These are phyloP conservation scores for Boletus vermiculosoides DNA, from an alignment of 768 basidiomycete genomes.

Conservation along the genomic window DNA sequence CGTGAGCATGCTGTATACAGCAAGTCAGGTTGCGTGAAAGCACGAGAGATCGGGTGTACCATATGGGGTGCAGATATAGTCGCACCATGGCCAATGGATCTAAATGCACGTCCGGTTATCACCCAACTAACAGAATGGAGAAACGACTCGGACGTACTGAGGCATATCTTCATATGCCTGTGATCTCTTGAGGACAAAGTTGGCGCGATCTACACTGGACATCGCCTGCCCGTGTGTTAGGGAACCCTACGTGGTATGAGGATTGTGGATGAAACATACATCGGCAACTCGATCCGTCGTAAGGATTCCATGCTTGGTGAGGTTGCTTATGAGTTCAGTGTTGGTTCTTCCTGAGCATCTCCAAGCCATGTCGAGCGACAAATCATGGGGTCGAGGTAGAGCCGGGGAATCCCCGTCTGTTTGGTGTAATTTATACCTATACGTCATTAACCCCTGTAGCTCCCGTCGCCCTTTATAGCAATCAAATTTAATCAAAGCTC, in stretches of 20 bases:
- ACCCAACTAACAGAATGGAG: neutral
- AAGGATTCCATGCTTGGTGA: slow-evolving; percentile 55
- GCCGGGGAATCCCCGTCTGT: neutral
- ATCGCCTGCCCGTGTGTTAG: slow-evolving; percentile 51
- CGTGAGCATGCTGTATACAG: slow-evolving; percentile 76
- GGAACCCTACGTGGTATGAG: neutral
- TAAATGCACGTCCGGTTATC: slow-evolving; percentile 26
- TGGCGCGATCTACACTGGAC: slow-evolving; percentile 63
- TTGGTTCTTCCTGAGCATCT: slow-evolving; percentile 69
- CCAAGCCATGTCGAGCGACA: slow-evolving; percentile 70
- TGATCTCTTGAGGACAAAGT: slow-evolving; percentile 52
- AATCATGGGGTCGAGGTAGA: neutral
- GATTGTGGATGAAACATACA: slow-evolving; percentile 38
- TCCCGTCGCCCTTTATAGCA: too few species aligned
- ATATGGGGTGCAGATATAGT: slow-evolving; percentile 98
- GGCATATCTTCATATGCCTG: slow-evolving; percentile 81
- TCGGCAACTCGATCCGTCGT: slow-evolving; percentile 51
- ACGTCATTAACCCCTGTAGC: slow-evolving; percentile 6
- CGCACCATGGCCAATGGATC: slow-evolving; percentile 76
- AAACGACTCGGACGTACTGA: slow-evolving; percentile 48
- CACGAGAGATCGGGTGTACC: slow-evolving; percentile 42
- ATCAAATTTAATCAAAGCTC: too few species aligned
- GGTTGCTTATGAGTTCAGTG: slow-evolving; percentile 67
- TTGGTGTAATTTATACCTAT: slow-evolving; percentile 11
- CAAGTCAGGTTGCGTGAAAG: neutral